phyloP scores from a whole-genome alignment of 805 yeast species.

The Blastobotrys mokoenaii region DNA sequence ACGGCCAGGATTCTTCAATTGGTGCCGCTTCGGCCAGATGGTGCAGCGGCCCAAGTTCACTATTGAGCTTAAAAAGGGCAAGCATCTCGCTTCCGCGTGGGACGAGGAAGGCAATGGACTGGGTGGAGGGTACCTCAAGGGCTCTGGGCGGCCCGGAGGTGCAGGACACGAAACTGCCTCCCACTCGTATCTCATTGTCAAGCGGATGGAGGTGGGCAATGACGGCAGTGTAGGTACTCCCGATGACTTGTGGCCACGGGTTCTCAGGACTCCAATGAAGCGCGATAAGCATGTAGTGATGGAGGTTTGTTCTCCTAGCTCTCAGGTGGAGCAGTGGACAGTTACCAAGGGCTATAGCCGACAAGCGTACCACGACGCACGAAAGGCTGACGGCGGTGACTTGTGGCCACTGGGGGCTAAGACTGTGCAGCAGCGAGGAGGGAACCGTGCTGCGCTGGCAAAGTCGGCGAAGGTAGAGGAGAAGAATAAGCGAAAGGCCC shows the following conservation, averaged over 20 bases:
- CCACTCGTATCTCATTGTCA: slow-evolving; percentile 65
- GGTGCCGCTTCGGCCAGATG: slow-evolving; percentile 67
- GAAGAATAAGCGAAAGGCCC: slow-evolving; percentile 3
- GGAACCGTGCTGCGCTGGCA: slow-evolving; percentile 14
- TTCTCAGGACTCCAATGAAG: slow-evolving; percentile 58
- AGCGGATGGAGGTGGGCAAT: slow-evolving; percentile 34
- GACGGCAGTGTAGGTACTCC: slow-evolving; percentile 22
- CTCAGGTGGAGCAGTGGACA: slow-evolving; percentile 79
- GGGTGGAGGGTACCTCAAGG: slow-evolving; percentile 41
- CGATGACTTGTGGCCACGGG: slow-evolving; percentile 55
- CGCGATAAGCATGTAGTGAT: slow-evolving; percentile 75
- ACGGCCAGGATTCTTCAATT: slow-evolving; percentile 35
- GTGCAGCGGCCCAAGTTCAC: slow-evolving; percentile 71
- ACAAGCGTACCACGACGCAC: slow-evolving; percentile 78
- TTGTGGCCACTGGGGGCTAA: slow-evolving; percentile 73
- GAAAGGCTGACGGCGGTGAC: slow-evolving; percentile 80
- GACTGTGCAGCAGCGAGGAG: slow-evolving; percentile 33
- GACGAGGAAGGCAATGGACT: slow-evolving; percentile 44
- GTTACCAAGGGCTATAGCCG: slow-evolving; percentile 70
- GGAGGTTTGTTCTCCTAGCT: slow-evolving; percentile 72
- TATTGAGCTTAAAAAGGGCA: slow-evolving; percentile 81
- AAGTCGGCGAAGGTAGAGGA: slow-evolving; percentile 2
- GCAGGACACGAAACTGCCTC: slow-evolving; percentile 62
- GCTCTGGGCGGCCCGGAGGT: slow-evolving; percentile 74
- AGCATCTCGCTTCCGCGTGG: slow-evolving; percentile 68